Evolutionary conservation across 1,284 basidiomycete species (phyloP).

Genomic region (Rhodotorula mucilaginosa): DNA sequence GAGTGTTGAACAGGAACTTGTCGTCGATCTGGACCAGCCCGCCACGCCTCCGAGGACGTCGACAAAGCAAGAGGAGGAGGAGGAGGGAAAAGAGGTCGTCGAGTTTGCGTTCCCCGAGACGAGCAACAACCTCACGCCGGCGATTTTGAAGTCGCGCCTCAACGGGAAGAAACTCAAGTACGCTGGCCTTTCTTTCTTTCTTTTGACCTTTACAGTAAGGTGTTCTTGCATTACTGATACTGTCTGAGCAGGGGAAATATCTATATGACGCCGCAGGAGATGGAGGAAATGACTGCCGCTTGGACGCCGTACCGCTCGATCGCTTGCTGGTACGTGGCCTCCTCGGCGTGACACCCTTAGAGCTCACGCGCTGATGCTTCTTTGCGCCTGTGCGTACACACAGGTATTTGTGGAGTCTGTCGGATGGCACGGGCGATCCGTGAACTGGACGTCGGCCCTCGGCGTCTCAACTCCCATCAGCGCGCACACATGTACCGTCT

Average conservation of each 20-base stretch:
- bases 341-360: too few species aligned
- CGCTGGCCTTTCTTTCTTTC: slow-evolving; percentile 39
- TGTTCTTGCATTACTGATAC: too few species aligned
- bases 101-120: slow-evolving; percentile 55
- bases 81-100: too few species aligned
- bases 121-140: slow-evolving; percentile 61
- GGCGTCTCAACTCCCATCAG: neutral
- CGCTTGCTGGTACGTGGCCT: slow-evolving; percentile 33
- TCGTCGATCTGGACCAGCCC: slow-evolving; percentile 32
- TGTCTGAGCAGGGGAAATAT: slow-evolving; percentile 62
- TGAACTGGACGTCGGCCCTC: neutral
- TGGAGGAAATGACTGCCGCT: slow-evolving; percentile 69
- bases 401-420: slow-evolving; percentile 17
- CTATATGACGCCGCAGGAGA: slow-evolving; percentile 74
- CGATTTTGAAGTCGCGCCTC: slow-evolving; percentile 63
- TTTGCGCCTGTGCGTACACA: neutral
- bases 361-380: too few species aligned
- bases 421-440: slow-evolving; percentile 10
- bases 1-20: slow-evolving; percentile 12
- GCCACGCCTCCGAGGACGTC: slow-evolving; percentile 21
- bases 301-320: slow-evolving; percentile 67
- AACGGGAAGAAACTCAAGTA: slow-evolving; percentile 79
- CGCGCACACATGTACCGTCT: too few species aligned
- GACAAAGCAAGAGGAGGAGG: slow-evolving; percentile 45
- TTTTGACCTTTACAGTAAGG: neutral